Evolutionary conservation across 2,329 filamentous ascomycete genomes (phyloP), one percentile per base, ranked within the genome.

Genomic region (Fusarium phyllophilum): DNA sequence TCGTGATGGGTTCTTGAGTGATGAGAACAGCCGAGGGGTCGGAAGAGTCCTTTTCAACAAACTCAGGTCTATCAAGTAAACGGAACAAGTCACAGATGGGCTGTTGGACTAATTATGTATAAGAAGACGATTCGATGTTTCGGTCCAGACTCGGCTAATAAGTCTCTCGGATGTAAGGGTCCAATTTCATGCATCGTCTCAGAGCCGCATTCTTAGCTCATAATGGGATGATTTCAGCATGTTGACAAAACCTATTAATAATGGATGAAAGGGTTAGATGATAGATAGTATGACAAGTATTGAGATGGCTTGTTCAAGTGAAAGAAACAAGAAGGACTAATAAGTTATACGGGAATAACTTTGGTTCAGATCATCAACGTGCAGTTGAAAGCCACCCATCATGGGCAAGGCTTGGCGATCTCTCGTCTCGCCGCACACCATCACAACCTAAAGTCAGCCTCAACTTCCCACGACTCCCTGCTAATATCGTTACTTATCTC

Each of bases 91-190:
- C 54, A 42, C 36, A 44, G 34, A 68, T 72, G 44, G 70, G 56
- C 48, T 26, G 44, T 41, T 36, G 2, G 8, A 60, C 33, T 29
- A n/a, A 41, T n/a, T 55, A 54, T 52, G 24, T 70, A 69, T 68
- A 65, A 75, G 52, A 74, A 48, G 49, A 66, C 65, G 59, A 58
- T 59, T 66, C 62, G 66, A 63, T 54, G 51, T 49, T 69, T 78
- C 76, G 76, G 76, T 68, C 68, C 67, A 76, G 68, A 56, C 72
- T 78, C 76, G 76, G 76, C 76, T 78, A 78, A 70, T 71, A 63
- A 58, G 42, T 34, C 42, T 68, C 51, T 77, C 74, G 74, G 74
- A 51, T 75, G 62, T 60, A 78, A 77, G 76, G 76, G 73, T 62
- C 49, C 29, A 34, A 64, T 65, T 54, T 48, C 39, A 57, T 70